phyloP scores from a whole-genome alignment of 2,329 filamentous ascomycete species.

The Alternaria sp. region DNA sequence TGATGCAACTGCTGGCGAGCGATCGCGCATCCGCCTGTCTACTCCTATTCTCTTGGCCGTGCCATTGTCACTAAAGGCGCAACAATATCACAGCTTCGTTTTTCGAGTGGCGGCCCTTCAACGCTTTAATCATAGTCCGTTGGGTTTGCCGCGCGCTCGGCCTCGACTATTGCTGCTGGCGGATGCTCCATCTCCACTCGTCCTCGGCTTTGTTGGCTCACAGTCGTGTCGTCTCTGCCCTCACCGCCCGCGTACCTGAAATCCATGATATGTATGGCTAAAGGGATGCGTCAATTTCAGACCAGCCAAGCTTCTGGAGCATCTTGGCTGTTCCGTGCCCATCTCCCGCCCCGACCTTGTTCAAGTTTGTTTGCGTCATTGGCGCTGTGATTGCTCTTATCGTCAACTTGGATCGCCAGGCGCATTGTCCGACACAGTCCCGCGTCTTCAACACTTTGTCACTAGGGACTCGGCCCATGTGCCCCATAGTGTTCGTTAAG shows the following conservation, averaged over 20 bases:
- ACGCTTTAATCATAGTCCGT: background rate
- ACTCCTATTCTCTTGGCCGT: conserved; percentile 14
- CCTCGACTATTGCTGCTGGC: conserved; percentile 11
- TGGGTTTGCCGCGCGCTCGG: conserved; percentile 14
- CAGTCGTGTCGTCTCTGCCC: background rate
- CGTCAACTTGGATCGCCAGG: background rate
- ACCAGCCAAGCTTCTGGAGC: conserved; percentile 10
- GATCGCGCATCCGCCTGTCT: background rate
- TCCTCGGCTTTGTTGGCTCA: conserved; percentile 3
- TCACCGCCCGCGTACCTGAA: conserved; percentile 13
- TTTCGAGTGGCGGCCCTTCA: conserved; percentile 7
- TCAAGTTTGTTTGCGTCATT: conserved; percentile 9
- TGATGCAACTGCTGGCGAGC: background rate
- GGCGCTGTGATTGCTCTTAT: background rate
- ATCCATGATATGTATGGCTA: conserved; percentile 4
- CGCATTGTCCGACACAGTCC: background rate
- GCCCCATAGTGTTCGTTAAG: background rate
- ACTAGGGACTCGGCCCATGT: background rate
- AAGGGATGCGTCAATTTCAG: conserved; percentile 15
- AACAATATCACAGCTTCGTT: conserved; percentile 11
- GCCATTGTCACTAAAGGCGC: conserved; percentile 1
- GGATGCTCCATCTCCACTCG: conserved; percentile 3
- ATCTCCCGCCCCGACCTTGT: conserved; percentile 2
- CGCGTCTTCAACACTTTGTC: background rate
- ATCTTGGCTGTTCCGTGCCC: conserved; percentile 19